A percentile compares a stretch with the other conserved stretches of the same genome.
Evolutionary conservation across 2,329 filamentous ascomycete genomes (phyloP).

Genomic region (Alternaria burnsii): DNA sequence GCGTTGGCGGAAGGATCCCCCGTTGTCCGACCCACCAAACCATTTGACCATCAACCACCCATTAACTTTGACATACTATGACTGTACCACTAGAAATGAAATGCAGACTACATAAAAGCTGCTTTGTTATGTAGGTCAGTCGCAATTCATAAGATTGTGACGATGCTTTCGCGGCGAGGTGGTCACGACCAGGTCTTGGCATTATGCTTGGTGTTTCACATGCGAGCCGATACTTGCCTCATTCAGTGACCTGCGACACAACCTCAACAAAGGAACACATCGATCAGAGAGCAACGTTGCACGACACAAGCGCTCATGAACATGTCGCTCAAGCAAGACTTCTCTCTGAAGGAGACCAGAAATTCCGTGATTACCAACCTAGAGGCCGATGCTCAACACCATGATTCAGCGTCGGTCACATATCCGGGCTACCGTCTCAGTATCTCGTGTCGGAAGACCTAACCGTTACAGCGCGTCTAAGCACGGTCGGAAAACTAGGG

Average conservation of each 20-base stretch:
- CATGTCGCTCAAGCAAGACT: not conserved
- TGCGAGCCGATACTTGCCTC: slow-evolving; percentile 9
- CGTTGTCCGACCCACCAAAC: not conserved
- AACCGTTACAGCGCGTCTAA: slow-evolving; percentile 9
- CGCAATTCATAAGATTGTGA: not conserved
- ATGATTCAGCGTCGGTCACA: not conserved
- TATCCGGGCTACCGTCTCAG: slow-evolving; percentile 13
- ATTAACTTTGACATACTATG: no score
- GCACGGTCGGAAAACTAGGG: slow-evolving; percentile 10
- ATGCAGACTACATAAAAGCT: no score
- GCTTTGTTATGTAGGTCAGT: not conserved
- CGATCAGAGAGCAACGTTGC: not conserved
- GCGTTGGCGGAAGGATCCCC: not conserved
- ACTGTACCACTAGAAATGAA: no score
- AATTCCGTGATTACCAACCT: not conserved
- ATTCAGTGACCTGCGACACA: slow-evolving; percentile 11
- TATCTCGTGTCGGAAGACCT: slow-evolving; percentile 7
- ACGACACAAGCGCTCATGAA: not conserved
- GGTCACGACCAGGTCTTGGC: slow-evolving; percentile 12
- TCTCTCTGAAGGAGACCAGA: not conserved
- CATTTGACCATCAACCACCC: no score
- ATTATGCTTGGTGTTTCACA: slow-evolving; percentile 16
- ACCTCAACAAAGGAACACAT: slow-evolving; percentile 1
- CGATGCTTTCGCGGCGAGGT: not conserved
- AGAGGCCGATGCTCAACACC: not conserved